Evolutionary conservation across 2,329 filamentous ascomycete species (phyloP).

Genomic region (Paramyrothecium roridum): DNA sequence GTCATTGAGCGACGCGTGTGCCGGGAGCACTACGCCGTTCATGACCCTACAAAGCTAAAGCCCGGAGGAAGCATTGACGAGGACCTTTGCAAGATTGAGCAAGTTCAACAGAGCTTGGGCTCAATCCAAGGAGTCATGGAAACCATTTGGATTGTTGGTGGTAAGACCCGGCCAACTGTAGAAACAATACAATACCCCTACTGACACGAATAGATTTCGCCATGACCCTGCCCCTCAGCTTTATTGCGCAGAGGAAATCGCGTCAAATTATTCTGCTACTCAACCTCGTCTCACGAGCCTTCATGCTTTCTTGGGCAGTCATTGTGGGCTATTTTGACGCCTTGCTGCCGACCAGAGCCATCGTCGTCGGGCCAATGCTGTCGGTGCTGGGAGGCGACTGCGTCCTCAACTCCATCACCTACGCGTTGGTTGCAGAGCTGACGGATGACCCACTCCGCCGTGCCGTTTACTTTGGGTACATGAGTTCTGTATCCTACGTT

Average conservation of each 20-base stretch:
- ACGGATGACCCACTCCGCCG: slow-evolving; percentile 42
- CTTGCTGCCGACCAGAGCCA: slow-evolving; percentile 19
- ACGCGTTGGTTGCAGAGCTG: slow-evolving; percentile 39
- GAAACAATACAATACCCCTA: accelerated
- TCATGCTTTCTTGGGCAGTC: slow-evolving; percentile 20
- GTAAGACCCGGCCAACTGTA: slow-evolving; percentile 17
- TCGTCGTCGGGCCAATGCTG: slow-evolving; percentile 36
- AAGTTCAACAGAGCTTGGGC: slow-evolving; percentile 47
- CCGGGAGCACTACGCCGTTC: slow-evolving; percentile 41
- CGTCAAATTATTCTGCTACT: slow-evolving; percentile 35
- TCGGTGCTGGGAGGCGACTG: slow-evolving; percentile 47
- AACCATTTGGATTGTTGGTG: slow-evolving; percentile 45
- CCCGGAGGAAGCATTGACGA: slow-evolving; percentile 42
- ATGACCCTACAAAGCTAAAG: slow-evolving; percentile 27
- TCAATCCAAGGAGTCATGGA: slow-evolving; percentile 50
- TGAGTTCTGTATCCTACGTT: slow-evolving; percentile 45
- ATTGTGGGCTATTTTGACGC: slow-evolving; percentile 13
- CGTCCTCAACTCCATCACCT: slow-evolving; percentile 47
- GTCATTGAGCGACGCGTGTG: slow-evolving; percentile 47
- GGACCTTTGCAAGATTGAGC: slow-evolving; percentile 49
- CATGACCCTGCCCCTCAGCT: slow-evolving; percentile 46
- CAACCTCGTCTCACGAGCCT: slow-evolving; percentile 34
- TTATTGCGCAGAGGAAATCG: slow-evolving; percentile 40
- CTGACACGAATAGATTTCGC: slow-evolving; percentile 34
- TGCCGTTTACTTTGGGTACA: slow-evolving; percentile 48